These are phyloP conservation scores for Candida ulmi DNA, from an alignment of 805 yeast genomes.

Conservation along the genomic window DNA sequence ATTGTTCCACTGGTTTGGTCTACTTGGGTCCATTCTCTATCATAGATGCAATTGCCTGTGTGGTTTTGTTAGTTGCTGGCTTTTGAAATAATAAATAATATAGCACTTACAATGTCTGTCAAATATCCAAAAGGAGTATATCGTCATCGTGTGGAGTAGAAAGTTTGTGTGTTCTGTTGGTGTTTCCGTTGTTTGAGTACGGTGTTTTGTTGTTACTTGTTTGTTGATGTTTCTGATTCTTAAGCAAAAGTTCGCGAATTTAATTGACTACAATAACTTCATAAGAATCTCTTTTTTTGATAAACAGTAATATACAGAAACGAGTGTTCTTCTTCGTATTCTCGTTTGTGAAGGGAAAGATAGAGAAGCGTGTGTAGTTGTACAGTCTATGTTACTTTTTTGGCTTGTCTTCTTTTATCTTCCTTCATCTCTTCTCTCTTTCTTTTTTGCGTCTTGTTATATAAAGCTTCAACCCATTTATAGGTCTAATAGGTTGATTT, in stretches of 20 bases:
- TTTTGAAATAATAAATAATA: background rate
- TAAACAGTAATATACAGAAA: background rate
- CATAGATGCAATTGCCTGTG: slow-evolving; percentile 67
- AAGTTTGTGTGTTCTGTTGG: too few species aligned
- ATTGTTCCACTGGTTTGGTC: slow-evolving; percentile 27
- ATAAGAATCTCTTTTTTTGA: too few species aligned
- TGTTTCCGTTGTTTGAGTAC: too few species aligned
- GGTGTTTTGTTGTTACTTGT: background rate
- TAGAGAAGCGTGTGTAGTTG: too few species aligned
- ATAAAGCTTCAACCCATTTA: background rate
- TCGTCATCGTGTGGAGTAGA: slow-evolving; percentile 47
- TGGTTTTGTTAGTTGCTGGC: background rate
- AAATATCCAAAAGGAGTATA: slow-evolving; percentile 84
- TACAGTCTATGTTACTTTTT: too few species aligned
- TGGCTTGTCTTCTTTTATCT: too few species aligned
- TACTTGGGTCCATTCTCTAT: slow-evolving; percentile 59
- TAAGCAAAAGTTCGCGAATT: background rate
- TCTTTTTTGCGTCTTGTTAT: too few species aligned
- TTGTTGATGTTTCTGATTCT: background rate
- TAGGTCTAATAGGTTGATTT: slow-evolving; percentile 13
- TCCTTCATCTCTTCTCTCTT: too few species aligned
- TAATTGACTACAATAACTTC: too few species aligned
- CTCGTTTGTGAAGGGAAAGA: too few species aligned
- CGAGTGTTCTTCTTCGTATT: background rate
- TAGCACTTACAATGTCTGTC: slow-evolving; percentile 71